Evolutionary conservation across 2,329 filamentous ascomycete genomes (phyloP).

Genomic region (Cordyceps javanica): DNA sequence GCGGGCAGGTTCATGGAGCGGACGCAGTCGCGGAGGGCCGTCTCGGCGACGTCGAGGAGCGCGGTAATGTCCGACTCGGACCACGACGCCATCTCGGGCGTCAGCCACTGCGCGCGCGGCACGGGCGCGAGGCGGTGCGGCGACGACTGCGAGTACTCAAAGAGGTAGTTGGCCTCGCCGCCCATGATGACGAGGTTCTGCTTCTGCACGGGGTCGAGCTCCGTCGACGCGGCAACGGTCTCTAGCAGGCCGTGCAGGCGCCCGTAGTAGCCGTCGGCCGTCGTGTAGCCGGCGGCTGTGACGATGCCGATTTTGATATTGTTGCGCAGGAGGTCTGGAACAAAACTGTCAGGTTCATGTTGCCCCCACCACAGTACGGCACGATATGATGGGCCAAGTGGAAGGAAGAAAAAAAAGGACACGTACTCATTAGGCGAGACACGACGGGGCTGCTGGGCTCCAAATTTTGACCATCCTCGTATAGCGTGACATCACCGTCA

Average conservation of each 20-base stretch:
- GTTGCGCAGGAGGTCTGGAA: slow-evolving; percentile 61
- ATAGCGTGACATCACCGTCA: slow-evolving; percentile 94
- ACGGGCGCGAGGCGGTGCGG: slow-evolving; percentile 65
- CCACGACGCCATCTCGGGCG: slow-evolving; percentile 73
- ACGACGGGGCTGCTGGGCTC: slow-evolving; percentile 73
- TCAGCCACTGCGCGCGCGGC: slow-evolving; percentile 61
- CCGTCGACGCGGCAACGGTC: slow-evolving; percentile 56
- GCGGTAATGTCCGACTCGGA: slow-evolving; percentile 67
- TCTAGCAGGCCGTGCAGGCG: slow-evolving; percentile 83
- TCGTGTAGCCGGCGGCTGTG: slow-evolving; percentile 91
- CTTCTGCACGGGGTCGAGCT: slow-evolving; percentile 60
- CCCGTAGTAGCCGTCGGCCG: slow-evolving; percentile 77
- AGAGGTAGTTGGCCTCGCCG: slow-evolving; percentile 93
- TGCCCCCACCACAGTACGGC: too few species aligned
- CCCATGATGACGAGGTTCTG: slow-evolving; percentile 86
- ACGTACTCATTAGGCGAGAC: slow-evolving; percentile 46
- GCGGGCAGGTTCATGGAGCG: slow-evolving; percentile 74
- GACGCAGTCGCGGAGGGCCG: slow-evolving; percentile 75
- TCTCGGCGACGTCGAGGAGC: slow-evolving; percentile 85
- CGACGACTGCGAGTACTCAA: slow-evolving; percentile 63
- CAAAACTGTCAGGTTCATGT: too few species aligned
- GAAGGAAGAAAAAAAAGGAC: background rate
- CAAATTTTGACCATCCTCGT: slow-evolving; percentile 80
- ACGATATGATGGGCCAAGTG: too few species aligned
- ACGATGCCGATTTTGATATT: slow-evolving; percentile 89